phyloP scores from a whole-genome alignment of 2,329 filamentous ascomycete species.

The Fusarium robinianum region DNA sequence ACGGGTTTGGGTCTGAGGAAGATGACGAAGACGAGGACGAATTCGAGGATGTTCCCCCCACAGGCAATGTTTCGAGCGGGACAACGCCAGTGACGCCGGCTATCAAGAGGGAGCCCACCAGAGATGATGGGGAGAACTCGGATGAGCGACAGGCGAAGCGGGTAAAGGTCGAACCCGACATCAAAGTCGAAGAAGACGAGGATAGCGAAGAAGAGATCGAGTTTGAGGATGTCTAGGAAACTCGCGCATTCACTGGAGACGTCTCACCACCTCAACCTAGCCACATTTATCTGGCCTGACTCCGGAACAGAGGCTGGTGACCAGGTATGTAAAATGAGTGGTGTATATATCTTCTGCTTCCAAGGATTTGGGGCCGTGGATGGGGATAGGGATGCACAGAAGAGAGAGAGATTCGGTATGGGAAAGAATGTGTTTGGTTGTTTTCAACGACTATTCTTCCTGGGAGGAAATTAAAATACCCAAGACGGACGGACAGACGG shows the following conservation, averaged over 20 bases:
- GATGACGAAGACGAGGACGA: slow-evolving; percentile 51
- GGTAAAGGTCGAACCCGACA: slow-evolving; percentile 59
- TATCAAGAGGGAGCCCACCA: slow-evolving; percentile 44
- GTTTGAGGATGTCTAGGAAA: slow-evolving; percentile 61
- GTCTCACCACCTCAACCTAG: background rate
- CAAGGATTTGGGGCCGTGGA: too few relatives aligned
- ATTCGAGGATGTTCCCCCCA: slow-evolving; percentile 56
- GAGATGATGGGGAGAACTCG: slow-evolving; percentile 35
- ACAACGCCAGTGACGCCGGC: slow-evolving; percentile 41
- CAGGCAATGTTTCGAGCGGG: slow-evolving; percentile 38
- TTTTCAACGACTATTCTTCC: too few relatives aligned
- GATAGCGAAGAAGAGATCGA: slow-evolving; percentile 56
- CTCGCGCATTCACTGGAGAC: background rate
- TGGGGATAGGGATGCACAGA: too few relatives aligned
- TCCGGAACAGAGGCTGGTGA: too few relatives aligned
- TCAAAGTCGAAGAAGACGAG: slow-evolving; percentile 52
- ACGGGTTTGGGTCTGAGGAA: slow-evolving; percentile 43
- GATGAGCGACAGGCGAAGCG: slow-evolving; percentile 61
- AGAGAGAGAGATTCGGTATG: too few relatives aligned
- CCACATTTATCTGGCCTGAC: too few relatives aligned
- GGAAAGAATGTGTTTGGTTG: too few relatives aligned
- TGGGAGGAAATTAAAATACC: too few relatives aligned
- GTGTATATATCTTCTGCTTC: too few relatives aligned
- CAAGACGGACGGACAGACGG: too few relatives aligned
- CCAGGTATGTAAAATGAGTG: too few relatives aligned